A percentile compares a stretch with the other conserved stretches of the same genome.
phyloP scores from a whole-genome alignment of 768 basidiomycete species.

The Podaxis rugospora region DNA sequence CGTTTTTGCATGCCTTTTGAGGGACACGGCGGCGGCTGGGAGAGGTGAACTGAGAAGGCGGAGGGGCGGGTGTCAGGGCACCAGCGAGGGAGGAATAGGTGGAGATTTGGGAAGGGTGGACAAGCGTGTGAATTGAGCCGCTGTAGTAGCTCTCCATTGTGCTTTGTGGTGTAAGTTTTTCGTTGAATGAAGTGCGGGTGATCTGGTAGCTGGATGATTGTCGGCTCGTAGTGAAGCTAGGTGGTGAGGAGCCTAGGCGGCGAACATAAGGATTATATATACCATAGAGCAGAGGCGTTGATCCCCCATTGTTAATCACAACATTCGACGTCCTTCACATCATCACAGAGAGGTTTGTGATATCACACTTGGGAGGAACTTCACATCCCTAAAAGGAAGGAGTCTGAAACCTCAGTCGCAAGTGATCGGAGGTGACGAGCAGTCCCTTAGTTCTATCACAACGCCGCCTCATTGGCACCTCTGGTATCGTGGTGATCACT shows the following conservation, averaged over 20 bases:
- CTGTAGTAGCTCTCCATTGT: conserved; percentile 4
- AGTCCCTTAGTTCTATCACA: conserved; percentile 5
- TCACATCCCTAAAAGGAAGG: conserved; percentile 6
- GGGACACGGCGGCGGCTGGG: conserved; percentile 5
- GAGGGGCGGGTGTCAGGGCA: conserved; percentile 8
- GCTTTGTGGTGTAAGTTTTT: too few relatives aligned
- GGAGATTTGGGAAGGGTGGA: conserved; percentile 12
- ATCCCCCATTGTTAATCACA: conserved; percentile 2
- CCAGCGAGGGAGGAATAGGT: conserved; percentile 9
- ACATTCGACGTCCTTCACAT: conserved; percentile 6
- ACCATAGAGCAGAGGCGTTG: neutral
- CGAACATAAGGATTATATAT: neutral
- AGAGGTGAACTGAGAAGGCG: conserved; percentile 7
- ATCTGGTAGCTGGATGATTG: neutral
- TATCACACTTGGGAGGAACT: neutral
- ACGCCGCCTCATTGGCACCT: conserved; percentile 1
- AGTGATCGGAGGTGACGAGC: conserved; percentile 5
- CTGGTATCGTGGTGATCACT: neutral
- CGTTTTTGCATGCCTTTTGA: conserved; percentile 7
- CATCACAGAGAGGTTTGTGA: conserved; percentile 9
- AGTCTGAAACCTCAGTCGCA: neutral
- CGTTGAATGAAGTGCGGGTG: neutral
- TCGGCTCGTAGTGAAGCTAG: neutral
- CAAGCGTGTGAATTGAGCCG: conserved; percentile 7
- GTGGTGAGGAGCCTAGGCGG: conserved; percentile 1